Evolutionary conservation across 306 rosid genomes (phyloP).

Genomic region (Prosopis cineraria): DNA sequence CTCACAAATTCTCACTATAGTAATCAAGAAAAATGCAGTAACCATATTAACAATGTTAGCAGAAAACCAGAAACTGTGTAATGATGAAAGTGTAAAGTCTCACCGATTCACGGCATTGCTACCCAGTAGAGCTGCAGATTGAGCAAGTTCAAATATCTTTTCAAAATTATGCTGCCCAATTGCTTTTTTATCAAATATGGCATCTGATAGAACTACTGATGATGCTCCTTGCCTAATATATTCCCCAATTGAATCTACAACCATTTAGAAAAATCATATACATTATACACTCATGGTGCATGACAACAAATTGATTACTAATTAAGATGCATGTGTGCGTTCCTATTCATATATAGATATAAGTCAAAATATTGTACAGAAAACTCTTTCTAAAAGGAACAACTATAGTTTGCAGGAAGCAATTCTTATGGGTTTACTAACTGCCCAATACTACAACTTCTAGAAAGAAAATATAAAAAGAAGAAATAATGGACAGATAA

Average conservation of each 20-base stretch:
- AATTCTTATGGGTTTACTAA: background rate
- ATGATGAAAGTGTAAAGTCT: constrained; percentile 11
- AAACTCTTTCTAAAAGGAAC: background rate
- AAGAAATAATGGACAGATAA: background rate
- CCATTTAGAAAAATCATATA: constrained; percentile 19
- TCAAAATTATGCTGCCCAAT: constrained; percentile 48
- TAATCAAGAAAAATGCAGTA: background rate
- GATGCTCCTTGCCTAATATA: constrained; percentile 74
- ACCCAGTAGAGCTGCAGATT: constrained; percentile 58
- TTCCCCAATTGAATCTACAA: constrained; percentile 64
- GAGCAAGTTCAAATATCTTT: constrained; percentile 68
- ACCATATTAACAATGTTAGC: background rate
- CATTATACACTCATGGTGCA: constrained; percentile 3
- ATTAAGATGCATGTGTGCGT: constrained; percentile 3
- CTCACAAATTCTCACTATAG: background rate
- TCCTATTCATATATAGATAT: background rate
- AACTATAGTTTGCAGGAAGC: background rate
- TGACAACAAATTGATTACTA: background rate
- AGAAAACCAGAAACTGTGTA: background rate
- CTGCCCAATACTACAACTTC: background rate
- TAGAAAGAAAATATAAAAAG: background rate
- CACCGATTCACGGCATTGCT: constrained; percentile 61
- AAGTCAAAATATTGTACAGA: background rate
- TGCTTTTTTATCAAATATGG: constrained; percentile 79
- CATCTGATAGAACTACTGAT: constrained; percentile 85